Conservation (phyloP, 192 early-diverging fungal genomes). For the Gamsiella multidivaricata region DNA sequence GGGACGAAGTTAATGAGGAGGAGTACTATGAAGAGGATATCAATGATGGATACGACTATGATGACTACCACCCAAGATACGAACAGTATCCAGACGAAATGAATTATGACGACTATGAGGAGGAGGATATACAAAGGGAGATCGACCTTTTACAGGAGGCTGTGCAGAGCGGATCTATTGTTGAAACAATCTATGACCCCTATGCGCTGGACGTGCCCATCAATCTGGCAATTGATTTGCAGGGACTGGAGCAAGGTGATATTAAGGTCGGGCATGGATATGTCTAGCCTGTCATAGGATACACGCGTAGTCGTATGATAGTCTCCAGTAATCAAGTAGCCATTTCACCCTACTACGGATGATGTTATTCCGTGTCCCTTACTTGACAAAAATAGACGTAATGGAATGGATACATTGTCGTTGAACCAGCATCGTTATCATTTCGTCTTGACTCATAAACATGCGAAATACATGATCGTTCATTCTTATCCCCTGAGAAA, state of each 20-base stretch:
- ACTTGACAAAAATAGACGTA: too few relatives aligned
- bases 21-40: constrained; percentile 27
- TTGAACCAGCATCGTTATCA: too few relatives aligned
- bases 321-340: too few relatives aligned
- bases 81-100: constrained; percentile 5
- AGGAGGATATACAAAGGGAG: not conserved
- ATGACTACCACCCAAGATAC: constrained; percentile 22
- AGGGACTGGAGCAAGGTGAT: constrained; percentile 40
- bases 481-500: too few relatives aligned
- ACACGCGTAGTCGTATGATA: not conserved
- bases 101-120: not conserved
- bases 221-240: constrained; percentile 44
- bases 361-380: too few relatives aligned
- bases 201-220: constrained; percentile 50
- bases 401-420: too few relatives aligned
- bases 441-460: too few relatives aligned
- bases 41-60: constrained; percentile 31
- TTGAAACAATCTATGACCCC: constrained; percentile 23
- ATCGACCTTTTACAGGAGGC: not conserved
- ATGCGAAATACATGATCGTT: too few relatives aligned
- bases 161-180: not conserved
- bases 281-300: not conserved
- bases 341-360: too few relatives aligned
- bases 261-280: constrained; percentile 13
- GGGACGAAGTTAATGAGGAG: constrained; percentile 27